phyloP scores from a whole-genome alignment of 2,329 filamentous ascomycete species.

The Fusarium sp. region DNA sequence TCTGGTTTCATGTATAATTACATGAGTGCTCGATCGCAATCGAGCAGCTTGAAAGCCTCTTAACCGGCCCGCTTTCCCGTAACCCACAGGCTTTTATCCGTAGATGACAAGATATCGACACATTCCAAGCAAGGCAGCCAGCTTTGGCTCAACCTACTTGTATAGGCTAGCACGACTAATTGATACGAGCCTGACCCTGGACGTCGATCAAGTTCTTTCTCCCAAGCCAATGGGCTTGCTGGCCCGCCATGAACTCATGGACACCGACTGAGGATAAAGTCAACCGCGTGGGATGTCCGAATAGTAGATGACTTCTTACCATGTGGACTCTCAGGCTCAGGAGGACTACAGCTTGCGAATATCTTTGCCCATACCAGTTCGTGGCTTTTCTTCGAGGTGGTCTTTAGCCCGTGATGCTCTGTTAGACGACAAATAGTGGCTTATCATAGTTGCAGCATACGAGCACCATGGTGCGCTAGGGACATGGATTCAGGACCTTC shows the following conservation, averaged over 20 bases:
- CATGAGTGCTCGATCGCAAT: not conserved
- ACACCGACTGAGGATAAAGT: not conserved
- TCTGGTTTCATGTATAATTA: not conserved
- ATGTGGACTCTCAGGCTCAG: not conserved
- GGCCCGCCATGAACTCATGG: not conserved
- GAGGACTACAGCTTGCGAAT: not conserved
- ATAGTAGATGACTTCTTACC: not conserved
- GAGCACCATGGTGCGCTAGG: conserved; percentile 23
- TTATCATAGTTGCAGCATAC: not conserved
- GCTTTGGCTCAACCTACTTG: not conserved
- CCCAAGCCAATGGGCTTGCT: not conserved
- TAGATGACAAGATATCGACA: not conserved
- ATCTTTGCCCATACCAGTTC: not conserved
- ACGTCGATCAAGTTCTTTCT: conserved; percentile 20
- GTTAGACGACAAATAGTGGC: conserved; percentile 11
- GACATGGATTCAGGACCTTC: conserved; percentile 11
- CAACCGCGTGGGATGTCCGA: not conserved
- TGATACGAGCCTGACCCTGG: conserved; percentile 6
- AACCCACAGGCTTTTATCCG: not conserved
- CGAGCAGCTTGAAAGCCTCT: not conserved
- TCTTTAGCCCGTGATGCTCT: not conserved
- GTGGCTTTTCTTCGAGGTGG: not conserved
- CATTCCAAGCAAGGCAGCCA: not conserved
- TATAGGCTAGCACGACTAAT: not conserved
- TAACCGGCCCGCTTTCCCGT: conserved; percentile 13